Evolutionary conservation across 2,329 filamentous ascomycete species (phyloP).

Genomic region (Ceratocystis huliohia): DNA sequence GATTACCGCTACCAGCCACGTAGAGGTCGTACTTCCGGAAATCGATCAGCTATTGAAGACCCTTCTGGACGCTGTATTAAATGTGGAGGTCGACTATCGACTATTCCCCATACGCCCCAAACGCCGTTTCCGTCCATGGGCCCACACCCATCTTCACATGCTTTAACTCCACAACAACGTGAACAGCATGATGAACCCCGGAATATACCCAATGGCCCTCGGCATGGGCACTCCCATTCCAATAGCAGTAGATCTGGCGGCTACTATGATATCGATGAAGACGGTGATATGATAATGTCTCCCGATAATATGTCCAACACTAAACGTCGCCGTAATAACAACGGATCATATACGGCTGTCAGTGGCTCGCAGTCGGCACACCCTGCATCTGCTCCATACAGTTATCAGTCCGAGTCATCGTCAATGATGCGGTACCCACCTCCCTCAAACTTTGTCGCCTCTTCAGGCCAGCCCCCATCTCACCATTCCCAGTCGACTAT

Average conservation of each 20-base stretch:
- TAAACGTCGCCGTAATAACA: conserved; percentile 3
- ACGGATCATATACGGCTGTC: conserved; percentile 3
- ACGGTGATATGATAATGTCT: conserved; percentile 1
- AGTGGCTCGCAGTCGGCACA: background rate
- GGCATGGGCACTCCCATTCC: conserved; percentile 7
- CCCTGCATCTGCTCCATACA: background rate
- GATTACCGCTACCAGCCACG: conserved; percentile 90
- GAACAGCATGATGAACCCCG: conserved; percentile 1
- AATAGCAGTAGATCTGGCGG: conserved; percentile 5
- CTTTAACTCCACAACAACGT: background rate
- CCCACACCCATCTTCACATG: conserved; percentile 26
- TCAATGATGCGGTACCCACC: conserved; percentile 11
- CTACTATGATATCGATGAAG: conserved; percentile 6
- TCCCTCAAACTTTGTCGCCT: conserved; percentile 6
- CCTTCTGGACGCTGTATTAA: conserved; percentile 51
- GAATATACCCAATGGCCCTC: background rate
- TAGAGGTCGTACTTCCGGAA: conserved; percentile 35
- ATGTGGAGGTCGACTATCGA: conserved; percentile 57
- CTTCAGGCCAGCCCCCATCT: background rate
- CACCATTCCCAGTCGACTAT: background rate
- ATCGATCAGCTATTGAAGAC: conserved; percentile 28
- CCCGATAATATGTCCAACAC: background rate
- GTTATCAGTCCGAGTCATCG: conserved; percentile 5
- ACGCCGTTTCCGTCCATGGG: conserved; percentile 28
- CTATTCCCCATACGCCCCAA: conserved; percentile 47